These are phyloP conservation scores for Claviceps monticola DNA, from an alignment of 2,329 filamentous ascomycete genomes.

Conservation along the genomic window DNA sequence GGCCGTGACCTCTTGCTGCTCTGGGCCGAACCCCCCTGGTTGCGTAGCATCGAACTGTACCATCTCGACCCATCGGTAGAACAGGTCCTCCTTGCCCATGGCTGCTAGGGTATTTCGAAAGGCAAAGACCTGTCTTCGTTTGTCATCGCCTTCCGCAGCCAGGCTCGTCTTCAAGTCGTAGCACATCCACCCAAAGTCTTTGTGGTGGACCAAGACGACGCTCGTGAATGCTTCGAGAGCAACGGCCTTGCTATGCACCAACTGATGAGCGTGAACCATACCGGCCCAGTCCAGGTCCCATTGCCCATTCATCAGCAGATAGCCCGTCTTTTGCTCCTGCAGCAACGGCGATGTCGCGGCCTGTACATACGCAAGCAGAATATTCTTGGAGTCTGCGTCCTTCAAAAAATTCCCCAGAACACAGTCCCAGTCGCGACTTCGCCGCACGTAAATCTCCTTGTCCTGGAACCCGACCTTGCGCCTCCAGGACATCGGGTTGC, in stretches of 20 bases:
- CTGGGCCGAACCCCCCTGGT: slow-evolving; percentile 63
- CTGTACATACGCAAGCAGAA: slow-evolving; percentile 48
- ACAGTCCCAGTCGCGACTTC: slow-evolving; percentile 59
- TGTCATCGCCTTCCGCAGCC: slow-evolving; percentile 43
- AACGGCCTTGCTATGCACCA: slow-evolving; percentile 50
- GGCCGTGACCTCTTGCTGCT: slow-evolving; percentile 59
- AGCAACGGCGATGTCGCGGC: slow-evolving; percentile 55
- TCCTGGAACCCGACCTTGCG: slow-evolving; percentile 61
- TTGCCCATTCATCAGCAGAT: slow-evolving; percentile 68
- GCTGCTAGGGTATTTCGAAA: slow-evolving; percentile 64
- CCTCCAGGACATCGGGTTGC: slow-evolving; percentile 60
- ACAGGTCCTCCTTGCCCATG: slow-evolving; percentile 75
- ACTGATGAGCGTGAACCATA: slow-evolving; percentile 60
- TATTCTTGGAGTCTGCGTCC: slow-evolving; percentile 36
- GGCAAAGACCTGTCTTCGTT: slow-evolving; percentile 58
- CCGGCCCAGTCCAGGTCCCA: slow-evolving; percentile 80
- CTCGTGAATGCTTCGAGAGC: slow-evolving; percentile 55
- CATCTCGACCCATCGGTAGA: slow-evolving; percentile 86
- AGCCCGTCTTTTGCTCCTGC: slow-evolving; percentile 69
- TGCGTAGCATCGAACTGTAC: slow-evolving; percentile 74
- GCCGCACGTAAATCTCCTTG: slow-evolving; percentile 67
- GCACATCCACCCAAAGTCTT: slow-evolving; percentile 52
- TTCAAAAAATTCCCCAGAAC: slow-evolving; percentile 41
- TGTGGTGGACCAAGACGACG: slow-evolving; percentile 54
- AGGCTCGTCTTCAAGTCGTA: slow-evolving; percentile 45